Base-by-base conservation (phyloP, 2,329 filamentous ascomycete genomes). In the Tolypocladium capitatum region DNA sequence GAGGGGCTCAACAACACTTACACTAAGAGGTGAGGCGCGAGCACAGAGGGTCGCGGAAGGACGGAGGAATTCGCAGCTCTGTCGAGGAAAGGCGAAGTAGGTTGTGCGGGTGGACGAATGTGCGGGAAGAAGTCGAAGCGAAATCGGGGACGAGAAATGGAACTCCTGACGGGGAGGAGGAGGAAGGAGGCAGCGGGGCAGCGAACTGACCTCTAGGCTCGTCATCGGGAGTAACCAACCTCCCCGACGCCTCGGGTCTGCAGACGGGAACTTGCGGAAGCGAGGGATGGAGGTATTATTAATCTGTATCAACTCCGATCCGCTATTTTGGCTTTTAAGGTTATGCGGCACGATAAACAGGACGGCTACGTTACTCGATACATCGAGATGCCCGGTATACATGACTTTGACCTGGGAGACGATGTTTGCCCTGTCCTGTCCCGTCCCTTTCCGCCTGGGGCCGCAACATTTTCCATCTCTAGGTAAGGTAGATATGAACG, bases 201-300 rank as follows among this genome's bases (percentile, higher is more conserved):
- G 38, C 38, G 38, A 16, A 21, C 16, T 44, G 42, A 35, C 44
- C 33, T 30, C 14, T 11, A 8, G 24, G 16, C n/a, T 59, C 52
- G 53, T 55, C 55, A 55, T 56, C 60, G 60, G 56, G 55, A 47
- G 41, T n/a, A n/a, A n/a, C n/a, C 48, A 50, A 46, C 51, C 55
- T 59, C 59, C 56, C 58, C 60, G 60, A 62, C 46, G 36, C 46
- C 46, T 58, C 49, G 52, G 55, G 46, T 24, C 47, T 40, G 35
- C 48, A 35, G 28, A 58, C 60, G 60, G 60, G 57, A 62, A 62
- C 58, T 61, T 62, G 58, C 60, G 60, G 60, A 56, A 62, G 42
- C n/a, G n/a, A n/a, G n/a, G n/a, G n/a, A n/a, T n/a, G n/a, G n/a
- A n/a, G n/a, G n/a, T n/a, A n/a, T n/a, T n/a, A n/a, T n/a, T n/a